A percentile compares a stretch with the other conserved stretches of the same genome.
Evolutionary conservation across 78 protist genomes (phyloP).

Genomic region (Dictyostelium brefeldianum): DNA sequence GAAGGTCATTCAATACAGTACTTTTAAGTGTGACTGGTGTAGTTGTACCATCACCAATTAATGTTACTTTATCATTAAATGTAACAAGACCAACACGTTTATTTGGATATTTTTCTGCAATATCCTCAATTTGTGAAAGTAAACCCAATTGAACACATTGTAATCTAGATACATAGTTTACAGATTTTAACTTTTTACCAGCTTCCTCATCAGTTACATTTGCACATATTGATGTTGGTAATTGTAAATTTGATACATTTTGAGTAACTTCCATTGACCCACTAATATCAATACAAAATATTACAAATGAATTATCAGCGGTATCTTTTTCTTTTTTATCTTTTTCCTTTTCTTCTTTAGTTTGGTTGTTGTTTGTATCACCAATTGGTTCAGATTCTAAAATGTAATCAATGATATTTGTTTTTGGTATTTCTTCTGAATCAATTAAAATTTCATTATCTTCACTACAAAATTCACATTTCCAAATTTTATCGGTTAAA

Average conservation of each 20-base stretch:
- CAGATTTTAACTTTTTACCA: background rate
- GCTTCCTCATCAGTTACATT: background rate
- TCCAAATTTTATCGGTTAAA: conserved; percentile 44
- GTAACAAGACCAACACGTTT: conserved; percentile 81
- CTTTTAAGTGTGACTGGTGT: background rate
- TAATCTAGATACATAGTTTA: conserved; percentile 71
- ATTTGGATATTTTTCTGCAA: conserved; percentile 54
- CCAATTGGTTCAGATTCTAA: conserved; percentile 21
- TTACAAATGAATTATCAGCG: conserved; percentile 37
- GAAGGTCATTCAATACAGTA: background rate
- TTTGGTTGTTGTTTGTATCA: background rate
- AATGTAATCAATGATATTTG: conserved; percentile 78
- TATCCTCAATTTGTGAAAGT: conserved; percentile 59
- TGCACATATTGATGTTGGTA: background rate
- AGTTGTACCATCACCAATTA: conserved; percentile 82
- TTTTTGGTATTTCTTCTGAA: conserved; percentile 65
- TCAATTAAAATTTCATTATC: conserved; percentile 25
- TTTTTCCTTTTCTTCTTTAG: background rate
- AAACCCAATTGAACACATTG: conserved; percentile 86
- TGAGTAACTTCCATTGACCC: conserved; percentile 86
- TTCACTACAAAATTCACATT: conserved; percentile 84
- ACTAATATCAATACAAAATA: conserved; percentile 77
- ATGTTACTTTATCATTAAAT: conserved; percentile 68
- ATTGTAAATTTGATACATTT: conserved; percentile 16
- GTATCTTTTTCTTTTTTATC: background rate